These are phyloP conservation scores for Thymus mandschuricus DNA, from an alignment of 257 asterid species.

Conservation along the genomic window DNA sequence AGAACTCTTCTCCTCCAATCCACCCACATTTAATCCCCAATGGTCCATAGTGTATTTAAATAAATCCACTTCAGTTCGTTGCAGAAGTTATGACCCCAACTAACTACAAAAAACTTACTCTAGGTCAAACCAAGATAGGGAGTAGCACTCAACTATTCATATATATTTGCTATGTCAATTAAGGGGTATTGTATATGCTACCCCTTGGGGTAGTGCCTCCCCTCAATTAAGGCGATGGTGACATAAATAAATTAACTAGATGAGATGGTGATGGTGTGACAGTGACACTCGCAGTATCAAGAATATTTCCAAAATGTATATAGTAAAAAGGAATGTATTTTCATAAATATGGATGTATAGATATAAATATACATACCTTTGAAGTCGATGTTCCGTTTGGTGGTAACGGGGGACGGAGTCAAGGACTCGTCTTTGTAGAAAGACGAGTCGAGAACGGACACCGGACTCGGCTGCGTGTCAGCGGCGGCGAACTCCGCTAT, in stretches of 20 bases:
- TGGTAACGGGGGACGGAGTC: conserved; percentile 75
- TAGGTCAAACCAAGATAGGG: conserved; percentile 32
- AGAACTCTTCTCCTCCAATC: conserved; percentile 39
- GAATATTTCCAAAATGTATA: background rate
- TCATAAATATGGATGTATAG: background rate
- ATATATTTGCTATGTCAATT: background rate
- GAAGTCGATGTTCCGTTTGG: conserved; percentile 72
- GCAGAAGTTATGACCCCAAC: conserved; percentile 21
- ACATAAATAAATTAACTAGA: background rate
- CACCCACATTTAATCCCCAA: conserved; percentile 29
- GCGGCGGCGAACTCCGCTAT: conserved; percentile 73
- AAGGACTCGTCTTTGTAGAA: conserved; percentile 75
- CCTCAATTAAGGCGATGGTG: background rate
- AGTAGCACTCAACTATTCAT: background rate
- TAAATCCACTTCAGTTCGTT: conserved; percentile 22
- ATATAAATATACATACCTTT: conserved; percentile 46
- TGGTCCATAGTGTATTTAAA: conserved; percentile 14
- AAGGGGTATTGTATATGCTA: too few species aligned
- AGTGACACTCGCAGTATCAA: conserved; percentile 8
- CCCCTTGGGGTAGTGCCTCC: too few species aligned
- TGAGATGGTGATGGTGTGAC: background rate
- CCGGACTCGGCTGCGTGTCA: conserved; percentile 86
- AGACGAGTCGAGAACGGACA: conserved; percentile 84
- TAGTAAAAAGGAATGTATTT: background rate
- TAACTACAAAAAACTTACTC: conserved; percentile 13